Conservation (phyloP, 2,329 filamentous ascomycete species). For the Scytalidium lignicola region DNA sequence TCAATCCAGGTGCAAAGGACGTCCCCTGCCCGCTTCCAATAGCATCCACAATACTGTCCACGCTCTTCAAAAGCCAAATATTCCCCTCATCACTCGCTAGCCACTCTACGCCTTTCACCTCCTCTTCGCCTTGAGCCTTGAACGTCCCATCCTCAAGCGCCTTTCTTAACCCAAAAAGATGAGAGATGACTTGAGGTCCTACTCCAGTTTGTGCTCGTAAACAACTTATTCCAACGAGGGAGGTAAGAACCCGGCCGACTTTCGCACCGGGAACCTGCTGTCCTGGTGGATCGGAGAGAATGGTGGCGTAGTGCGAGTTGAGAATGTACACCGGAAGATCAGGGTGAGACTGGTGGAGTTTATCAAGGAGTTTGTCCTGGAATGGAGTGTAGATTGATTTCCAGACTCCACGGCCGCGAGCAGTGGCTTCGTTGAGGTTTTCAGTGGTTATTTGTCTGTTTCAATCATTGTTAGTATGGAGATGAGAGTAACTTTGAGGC, state of each 20-base stretch:
- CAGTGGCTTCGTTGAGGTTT: constrained; percentile 50
- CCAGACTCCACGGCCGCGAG: constrained; percentile 65
- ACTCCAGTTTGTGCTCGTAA: constrained; percentile 76
- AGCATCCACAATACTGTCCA: constrained; percentile 55
- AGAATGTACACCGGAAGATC: constrained; percentile 79
- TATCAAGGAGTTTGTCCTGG: constrained; percentile 63
- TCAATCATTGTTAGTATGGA: not conserved
- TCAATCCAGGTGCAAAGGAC: constrained; percentile 49
- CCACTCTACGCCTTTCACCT: constrained; percentile 50
- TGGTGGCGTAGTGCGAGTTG: constrained; percentile 64
- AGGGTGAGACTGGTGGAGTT: constrained; percentile 70
- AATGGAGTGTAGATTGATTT: constrained; percentile 72
- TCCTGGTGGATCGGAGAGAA: constrained; percentile 63
- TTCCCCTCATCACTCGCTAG: constrained; percentile 61
- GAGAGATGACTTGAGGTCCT: constrained; percentile 74
- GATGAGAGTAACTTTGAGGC: not conserved
- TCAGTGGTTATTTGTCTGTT: constrained; percentile 19
- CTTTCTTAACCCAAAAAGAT: constrained; percentile 77
- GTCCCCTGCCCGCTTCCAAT: constrained; percentile 43
- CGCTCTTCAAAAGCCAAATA: constrained; percentile 55
- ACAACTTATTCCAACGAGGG: constrained; percentile 68
- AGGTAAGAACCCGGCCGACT: constrained; percentile 67
- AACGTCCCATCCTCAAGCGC: constrained; percentile 62
- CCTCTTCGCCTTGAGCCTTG: constrained; percentile 39
- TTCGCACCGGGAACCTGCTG: constrained; percentile 37